Evolutionary conservation across 345 rosid genomes (phyloP).

Genomic region (Arabidopsis arenosa): DNA sequence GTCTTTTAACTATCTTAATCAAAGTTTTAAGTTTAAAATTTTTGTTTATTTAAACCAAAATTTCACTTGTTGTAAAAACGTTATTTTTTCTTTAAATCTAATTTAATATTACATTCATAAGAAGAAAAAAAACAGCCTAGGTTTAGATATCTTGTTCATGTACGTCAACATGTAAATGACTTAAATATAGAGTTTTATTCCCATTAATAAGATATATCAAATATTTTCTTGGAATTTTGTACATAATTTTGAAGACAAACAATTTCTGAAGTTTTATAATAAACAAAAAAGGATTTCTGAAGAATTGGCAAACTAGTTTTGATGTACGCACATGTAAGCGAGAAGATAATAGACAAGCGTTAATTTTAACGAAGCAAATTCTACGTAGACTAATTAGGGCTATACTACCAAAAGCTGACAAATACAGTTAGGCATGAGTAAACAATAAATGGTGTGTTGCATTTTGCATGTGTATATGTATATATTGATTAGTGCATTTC

Average conservation of each 20-base stretch:
- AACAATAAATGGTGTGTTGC: conserved; percentile 23
- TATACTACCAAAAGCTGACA: conserved; percentile 40
- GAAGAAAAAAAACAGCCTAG: not conserved
- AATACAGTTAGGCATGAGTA: conserved; percentile 36
- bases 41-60: too few relatives aligned
- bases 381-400: conserved; percentile 28
- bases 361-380: conserved; percentile 24
- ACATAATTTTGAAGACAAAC: not conserved
- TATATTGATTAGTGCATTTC: conserved; percentile 8
- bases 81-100: too few relatives aligned
- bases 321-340: conserved; percentile 30
- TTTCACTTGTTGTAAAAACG: too few relatives aligned
- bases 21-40: too few relatives aligned
- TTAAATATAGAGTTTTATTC: not conserved
- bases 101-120: too few relatives aligned
- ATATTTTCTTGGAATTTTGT: not conserved
- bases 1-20: not conserved
- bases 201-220: not conserved
- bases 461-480: conserved; percentile 28
- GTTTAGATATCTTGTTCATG: not conserved
- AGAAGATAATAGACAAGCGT: conserved; percentile 20
- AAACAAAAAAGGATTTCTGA: not conserved
- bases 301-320: not conserved
- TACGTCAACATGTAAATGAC: not conserved
- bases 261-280: not conserved